Conservation (phyloP, 202 grass and related monocot genomes). For the Musa balbisiana region DNA sequence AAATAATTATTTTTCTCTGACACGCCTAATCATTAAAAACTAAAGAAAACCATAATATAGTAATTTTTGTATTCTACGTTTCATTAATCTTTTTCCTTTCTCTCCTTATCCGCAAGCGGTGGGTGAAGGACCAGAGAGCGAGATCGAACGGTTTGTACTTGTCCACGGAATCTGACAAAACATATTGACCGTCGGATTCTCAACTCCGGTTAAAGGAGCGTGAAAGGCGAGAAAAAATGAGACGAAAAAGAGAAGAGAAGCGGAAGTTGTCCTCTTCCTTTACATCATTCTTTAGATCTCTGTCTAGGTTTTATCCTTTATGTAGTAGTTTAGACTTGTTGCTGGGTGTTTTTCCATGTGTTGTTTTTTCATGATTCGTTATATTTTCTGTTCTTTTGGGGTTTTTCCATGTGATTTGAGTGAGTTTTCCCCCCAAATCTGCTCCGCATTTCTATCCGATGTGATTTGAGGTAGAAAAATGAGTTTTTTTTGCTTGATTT, state of each 20-base stretch:
- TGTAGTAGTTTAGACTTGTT: background rate
- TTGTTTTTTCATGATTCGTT: background rate
- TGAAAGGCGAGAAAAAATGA: background rate
- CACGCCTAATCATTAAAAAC: conserved; percentile 22
- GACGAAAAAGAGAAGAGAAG: background rate
- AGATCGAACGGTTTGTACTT: background rate
- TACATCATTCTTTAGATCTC: background rate
- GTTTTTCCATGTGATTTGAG: background rate
- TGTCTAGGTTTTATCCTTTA: background rate
- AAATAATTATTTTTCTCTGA: conserved; percentile 3
- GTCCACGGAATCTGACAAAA: background rate
- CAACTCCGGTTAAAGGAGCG: background rate
- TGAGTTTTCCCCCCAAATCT: background rate
- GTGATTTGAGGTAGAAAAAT: background rate
- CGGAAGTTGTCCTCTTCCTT: background rate
- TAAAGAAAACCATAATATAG: background rate
- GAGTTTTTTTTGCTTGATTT: background rate
- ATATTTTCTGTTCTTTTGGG: background rate
- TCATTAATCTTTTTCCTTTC: background rate
- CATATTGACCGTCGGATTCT: background rate
- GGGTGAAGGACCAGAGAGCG: conserved; percentile 39
- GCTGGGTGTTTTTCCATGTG: background rate
- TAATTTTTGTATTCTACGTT: background rate
- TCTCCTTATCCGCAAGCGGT: conserved; percentile 43
- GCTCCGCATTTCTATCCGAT: background rate